phyloP scores from a whole-genome alignment of 139 green algal genomes.

The Chlorella sp. region DNA sequence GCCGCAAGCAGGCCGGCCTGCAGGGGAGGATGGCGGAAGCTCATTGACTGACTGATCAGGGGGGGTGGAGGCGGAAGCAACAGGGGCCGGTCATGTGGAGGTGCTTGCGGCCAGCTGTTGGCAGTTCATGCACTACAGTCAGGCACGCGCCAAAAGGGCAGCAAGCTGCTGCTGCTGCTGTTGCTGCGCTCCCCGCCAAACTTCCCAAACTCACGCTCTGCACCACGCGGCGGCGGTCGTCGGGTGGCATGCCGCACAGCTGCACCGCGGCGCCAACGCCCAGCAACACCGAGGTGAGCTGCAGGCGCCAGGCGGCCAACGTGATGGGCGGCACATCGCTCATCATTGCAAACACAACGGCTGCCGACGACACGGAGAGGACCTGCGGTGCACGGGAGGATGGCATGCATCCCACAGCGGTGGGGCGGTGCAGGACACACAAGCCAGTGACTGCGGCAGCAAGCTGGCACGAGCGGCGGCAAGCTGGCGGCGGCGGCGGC shows the following conservation, averaged over 20 bases:
- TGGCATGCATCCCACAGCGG: too few species aligned
- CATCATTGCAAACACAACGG: slow-evolving; percentile 69
- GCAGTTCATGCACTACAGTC: too few species aligned
- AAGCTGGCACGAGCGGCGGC: background rate
- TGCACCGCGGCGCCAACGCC: slow-evolving; percentile 50
- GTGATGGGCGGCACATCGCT: slow-evolving; percentile 71
- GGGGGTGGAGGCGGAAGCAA: background rate
- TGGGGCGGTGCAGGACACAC: too few species aligned
- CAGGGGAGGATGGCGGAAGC: background rate
- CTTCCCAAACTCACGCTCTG: background rate
- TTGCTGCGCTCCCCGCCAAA: too few species aligned
- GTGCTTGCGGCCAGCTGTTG: too few species aligned
- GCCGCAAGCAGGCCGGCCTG: slow-evolving; percentile 38
- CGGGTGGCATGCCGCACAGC: slow-evolving; percentile 49
- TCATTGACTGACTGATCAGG: too few species aligned
- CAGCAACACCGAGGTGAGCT: slow-evolving; percentile 68
- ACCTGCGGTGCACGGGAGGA: slow-evolving; percentile 49
- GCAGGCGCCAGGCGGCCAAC: slow-evolving; percentile 77
- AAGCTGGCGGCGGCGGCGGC: background rate
- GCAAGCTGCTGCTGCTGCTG: too few species aligned
- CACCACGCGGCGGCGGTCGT: background rate
- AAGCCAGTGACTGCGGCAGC: background rate
- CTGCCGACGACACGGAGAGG: slow-evolving; percentile 67
- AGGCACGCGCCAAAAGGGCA: too few species aligned
- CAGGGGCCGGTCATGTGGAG: too few species aligned